A percentile compares a stretch with the other conserved stretches of the same genome.
Evolutionary conservation across 2,329 filamentous ascomycete species (phyloP).

Genomic region (Talaromyces sp.): DNA sequence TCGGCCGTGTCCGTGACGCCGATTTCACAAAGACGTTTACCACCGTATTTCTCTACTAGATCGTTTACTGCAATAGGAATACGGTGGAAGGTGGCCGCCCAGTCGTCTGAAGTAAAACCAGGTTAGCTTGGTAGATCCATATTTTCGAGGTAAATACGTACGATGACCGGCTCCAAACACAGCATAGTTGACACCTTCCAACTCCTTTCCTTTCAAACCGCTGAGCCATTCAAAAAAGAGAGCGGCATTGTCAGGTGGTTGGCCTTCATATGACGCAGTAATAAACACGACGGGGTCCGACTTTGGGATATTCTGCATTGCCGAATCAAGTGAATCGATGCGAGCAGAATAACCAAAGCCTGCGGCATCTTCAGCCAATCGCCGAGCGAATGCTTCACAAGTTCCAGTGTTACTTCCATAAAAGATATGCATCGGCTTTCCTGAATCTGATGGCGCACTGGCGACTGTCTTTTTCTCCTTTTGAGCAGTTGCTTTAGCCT

Average conservation of each 20-base stretch:
- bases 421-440: conserved; percentile 53
- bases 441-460: conserved; percentile 9
- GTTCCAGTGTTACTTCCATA: conserved; percentile 2
- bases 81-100: conserved; percentile 57
- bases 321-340: conserved; percentile 56
- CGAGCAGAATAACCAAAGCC: conserved; percentile 53
- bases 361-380: conserved; percentile 32
- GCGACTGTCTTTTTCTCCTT: conserved; percentile 15
- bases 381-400: conserved; percentile 1
- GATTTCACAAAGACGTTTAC: conserved; percentile 42
- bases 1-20: conserved; percentile 56
- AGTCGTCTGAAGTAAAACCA: conserved; percentile 27
- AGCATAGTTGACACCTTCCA: conserved; percentile 57
- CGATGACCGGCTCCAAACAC: conserved; percentile 64
- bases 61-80: conserved; percentile 60
- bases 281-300: conserved; percentile 60
- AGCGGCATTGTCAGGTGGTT: conserved; percentile 65
- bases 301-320: conserved; percentile 54
- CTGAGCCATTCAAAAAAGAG: conserved; percentile 65
- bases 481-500: conserved; percentile 7
- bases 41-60: conserved; percentile 48
- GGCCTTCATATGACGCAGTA: conserved; percentile 67
- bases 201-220: conserved; percentile 42
- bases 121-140: conserved; percentile 23
- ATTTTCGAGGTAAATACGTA: conserved; percentile 15